Base-by-base conservation (phyloP, 805 yeast genomes). In the Lachancea meyersii region DNA sequence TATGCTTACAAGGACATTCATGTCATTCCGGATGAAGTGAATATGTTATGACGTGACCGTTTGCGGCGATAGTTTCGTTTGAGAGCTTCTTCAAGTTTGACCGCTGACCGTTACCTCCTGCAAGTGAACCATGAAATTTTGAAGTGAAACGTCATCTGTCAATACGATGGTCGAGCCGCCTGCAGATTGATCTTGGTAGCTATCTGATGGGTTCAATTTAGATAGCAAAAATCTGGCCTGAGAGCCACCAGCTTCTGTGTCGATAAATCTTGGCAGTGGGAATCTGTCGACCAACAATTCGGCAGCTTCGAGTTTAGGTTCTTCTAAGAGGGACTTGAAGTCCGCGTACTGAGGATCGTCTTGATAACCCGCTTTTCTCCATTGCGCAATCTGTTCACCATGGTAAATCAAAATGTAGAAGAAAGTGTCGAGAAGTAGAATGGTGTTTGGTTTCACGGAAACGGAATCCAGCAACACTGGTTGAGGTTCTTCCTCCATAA, bases 241-340 rank as follows among this genome's bases (percentile, higher is more conserved):
- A 13, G 97, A 89, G 43, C 96, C 97, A 56, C 98, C 97, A 55
- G 91, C 97, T 62, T 91, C 97, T 46, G 96, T 87, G 56, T 91
- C 96, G 54, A 93, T 89, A 60, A 91, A 93, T 67, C 98, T 79
- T 37, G 99, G 99, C 59, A 93, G 73, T 55, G 99, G 99, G 79
- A 87, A 91, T 61, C 99, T 77, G 61, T 93, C 97, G 30, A 84
- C 78, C 56, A 93, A 77, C 50, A 94, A 72, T 54, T 83, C 87
- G 5, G 95, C 91, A 18, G 97, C 97, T 65, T 93, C 99, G 42
- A 75, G 75, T 58, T 86, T 81, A 35, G 98, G 96, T 50, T 82
- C 89, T 46, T 86, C 91, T 55, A 93, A 77, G 64, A 93, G 76
- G 43, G 76, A 79, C 65, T 85, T 85, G 69, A 93, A 87, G 57